Evolutionary conservation across 192 early-diverging fungal genomes (phyloP), one percentile per base, ranked within the genome.

Genomic region (Coemansia sp.): DNA sequence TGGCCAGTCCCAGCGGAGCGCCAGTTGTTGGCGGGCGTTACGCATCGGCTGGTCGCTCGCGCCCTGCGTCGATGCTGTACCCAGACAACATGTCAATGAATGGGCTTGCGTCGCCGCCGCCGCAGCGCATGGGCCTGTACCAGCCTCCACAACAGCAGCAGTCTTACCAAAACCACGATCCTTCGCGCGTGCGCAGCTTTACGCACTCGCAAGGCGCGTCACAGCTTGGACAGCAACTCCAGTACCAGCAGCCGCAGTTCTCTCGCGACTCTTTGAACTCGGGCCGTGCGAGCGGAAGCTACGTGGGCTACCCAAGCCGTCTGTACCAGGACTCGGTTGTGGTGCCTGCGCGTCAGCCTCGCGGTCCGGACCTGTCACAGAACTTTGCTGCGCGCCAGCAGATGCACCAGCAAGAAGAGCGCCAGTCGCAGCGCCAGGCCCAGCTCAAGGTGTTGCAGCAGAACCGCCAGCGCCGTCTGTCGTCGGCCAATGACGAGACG

Each of bases 301-400:
- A 83, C 37, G 75, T 81, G 15, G 83, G 85, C 10, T 81, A 83
- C 57, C 81, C 82, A 22, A 73, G 72, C 60, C 77, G 84, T 23
- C 62, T 86, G 15, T 83, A 84, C 56, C 82, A 83, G 55, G 74
- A 83, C 44, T 73, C 81, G 52, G 69, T 85, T 9, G 86, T 91
- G 36, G 87, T 88, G 59, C 90, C 90, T 3, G 70, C 83, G 22
- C 85, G 90, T 52, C 90, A 91, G 64, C 90, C 90, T 38, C 81
- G 84, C 26, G 90, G 90, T 22, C 90, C 90, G 4, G 89, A 89
- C 19, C 82, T 87, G 58, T 74, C 82, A 50, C 85, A 88, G 64
- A 86, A 89, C 75, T 91, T 91, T 83, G 81, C 82, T n/a, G 80
- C 80, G 48, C 87, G 90, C 48, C 66, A 75, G 62, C 76, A 80